Percentiles rank a stretch among this genome's conserved stretches.
phyloP scores from a whole-genome alignment of 2,329 filamentous ascomycete species.

The Exophiala spinifera region DNA sequence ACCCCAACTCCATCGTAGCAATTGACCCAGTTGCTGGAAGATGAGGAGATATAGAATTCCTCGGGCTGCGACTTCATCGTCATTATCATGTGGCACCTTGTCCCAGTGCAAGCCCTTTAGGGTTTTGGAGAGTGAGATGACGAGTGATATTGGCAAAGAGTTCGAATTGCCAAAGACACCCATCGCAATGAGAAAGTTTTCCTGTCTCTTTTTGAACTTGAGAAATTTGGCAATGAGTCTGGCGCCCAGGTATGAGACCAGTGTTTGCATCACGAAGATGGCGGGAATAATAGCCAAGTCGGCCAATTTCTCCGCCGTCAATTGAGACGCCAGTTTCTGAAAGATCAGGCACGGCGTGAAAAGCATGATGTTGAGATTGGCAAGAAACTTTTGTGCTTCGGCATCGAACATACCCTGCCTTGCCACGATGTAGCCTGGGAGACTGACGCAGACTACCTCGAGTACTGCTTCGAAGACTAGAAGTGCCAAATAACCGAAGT shows the following conservation, averaged over 20 bases:
- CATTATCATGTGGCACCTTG: constrained; percentile 84
- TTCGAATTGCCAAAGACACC: constrained; percentile 98
- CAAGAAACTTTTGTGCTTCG: constrained; percentile 92
- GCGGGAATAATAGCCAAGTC: constrained; percentile 93
- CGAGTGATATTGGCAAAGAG: constrained; percentile 92
- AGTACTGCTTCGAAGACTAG: constrained; percentile 93
- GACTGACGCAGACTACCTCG: constrained; percentile 89
- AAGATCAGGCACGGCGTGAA: constrained; percentile 98
- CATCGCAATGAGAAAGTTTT: constrained; percentile 97
- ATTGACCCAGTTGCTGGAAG: constrained; percentile 94
- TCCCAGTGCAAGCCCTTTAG: constrained; percentile 92
- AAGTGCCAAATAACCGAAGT: constrained; percentile 62
- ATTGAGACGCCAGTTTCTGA: constrained; percentile 90
- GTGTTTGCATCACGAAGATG: constrained; percentile 85
- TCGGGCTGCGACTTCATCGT: constrained; percentile 87
- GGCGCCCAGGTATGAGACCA: constrained; percentile 79
- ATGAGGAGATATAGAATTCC: constrained; percentile 95
- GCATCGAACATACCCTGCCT: constrained; percentile 89
- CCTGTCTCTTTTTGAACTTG: constrained; percentile 76
- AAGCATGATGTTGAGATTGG: constrained; percentile 91
- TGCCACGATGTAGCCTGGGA: constrained; percentile 91
- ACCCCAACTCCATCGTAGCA: constrained; percentile 97
- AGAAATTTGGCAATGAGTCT: constrained; percentile 69
- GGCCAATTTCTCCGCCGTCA: constrained; percentile 83
- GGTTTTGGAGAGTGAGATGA: constrained; percentile 89